A percentile compares a stretch with the other conserved stretches of the same genome.
Conservation (phyloP, 1,284 basidiomycete species). For the Heterobasidion parviporum region DNA sequence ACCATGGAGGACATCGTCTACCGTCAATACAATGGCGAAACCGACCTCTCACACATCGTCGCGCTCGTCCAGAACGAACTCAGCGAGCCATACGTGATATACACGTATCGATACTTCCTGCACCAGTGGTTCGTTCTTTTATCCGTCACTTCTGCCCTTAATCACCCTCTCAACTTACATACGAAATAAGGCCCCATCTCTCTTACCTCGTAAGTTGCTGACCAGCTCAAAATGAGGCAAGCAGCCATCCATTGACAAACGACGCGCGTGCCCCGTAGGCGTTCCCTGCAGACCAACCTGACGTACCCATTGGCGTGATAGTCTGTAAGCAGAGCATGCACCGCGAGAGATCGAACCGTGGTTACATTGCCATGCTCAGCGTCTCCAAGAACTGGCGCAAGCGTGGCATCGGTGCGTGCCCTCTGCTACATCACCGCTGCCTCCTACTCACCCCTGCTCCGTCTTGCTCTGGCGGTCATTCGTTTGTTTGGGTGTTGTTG, state of each 20-base stretch:
- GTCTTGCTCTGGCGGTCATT: background rate
- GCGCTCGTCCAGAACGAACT: constrained; percentile 85
- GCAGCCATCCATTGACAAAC: constrained; percentile 2
- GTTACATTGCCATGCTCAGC: constrained; percentile 98
- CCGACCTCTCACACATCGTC: constrained; percentile 77
- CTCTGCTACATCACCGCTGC: background rate
- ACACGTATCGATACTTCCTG: constrained; percentile 91
- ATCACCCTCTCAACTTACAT: constrained; percentile 3
- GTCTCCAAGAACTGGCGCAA: constrained; percentile 77
- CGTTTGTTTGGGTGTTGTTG: background rate
- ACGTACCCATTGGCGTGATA: constrained; percentile 79
- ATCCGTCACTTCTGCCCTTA: background rate
- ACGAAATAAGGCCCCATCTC: constrained; percentile 74
- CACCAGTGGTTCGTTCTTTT: constrained; percentile 71
- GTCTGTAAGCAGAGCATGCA: constrained; percentile 95
- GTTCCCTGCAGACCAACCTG: constrained; percentile 41
- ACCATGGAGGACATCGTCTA: constrained; percentile 54
- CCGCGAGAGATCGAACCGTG: constrained; percentile 68
- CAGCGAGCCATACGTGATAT: constrained; percentile 93
- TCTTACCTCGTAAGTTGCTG: constrained; percentile 70
- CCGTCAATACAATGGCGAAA: constrained; percentile 66
- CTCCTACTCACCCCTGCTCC: background rate
- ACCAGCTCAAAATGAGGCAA: background rate
- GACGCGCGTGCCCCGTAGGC: constrained; percentile 29
- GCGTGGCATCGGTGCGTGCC: constrained; percentile 78